A percentile compares a stretch with the other conserved stretches of the same genome.
These are phyloP conservation scores for Wickerhamomyces sp. DNA, from an alignment of 1,139 yeast species.

Conservation along the genomic window DNA sequence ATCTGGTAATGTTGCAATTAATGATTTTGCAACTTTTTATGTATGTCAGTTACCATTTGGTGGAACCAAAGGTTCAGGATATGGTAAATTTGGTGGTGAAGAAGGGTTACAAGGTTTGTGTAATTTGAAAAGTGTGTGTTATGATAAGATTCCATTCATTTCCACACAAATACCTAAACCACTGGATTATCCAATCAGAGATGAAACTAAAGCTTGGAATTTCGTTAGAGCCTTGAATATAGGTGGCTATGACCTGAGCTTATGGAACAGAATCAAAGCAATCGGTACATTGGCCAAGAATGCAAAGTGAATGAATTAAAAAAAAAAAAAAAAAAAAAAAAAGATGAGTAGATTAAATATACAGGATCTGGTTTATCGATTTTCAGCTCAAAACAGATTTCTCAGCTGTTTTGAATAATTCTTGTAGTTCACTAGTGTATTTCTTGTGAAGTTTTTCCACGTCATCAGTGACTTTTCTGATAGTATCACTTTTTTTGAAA, in stretches of 20 bases:
- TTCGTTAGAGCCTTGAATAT: constrained; percentile 77
- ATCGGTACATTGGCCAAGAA: constrained; percentile 43
- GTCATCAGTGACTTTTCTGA: constrained; percentile 48
- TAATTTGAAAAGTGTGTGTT: constrained; percentile 78
- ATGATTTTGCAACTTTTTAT: constrained; percentile 94
- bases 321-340: not conserved
- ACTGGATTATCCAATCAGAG: constrained; percentile 84
- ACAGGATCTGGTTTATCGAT: not conserved
- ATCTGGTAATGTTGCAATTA: constrained; percentile 91
- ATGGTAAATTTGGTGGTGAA: constrained; percentile 95
- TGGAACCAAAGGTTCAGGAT: constrained; percentile 88
- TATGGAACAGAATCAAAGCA: constrained; percentile 63
- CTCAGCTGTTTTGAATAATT: constrained; percentile 57
- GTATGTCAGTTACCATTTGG: constrained; percentile 97
- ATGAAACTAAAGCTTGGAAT: constrained; percentile 80
- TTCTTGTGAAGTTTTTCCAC: constrained; percentile 67
- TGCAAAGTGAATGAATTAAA: constrained; percentile 16
- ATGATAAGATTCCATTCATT: constrained; percentile 73
- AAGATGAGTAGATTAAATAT: constrained; percentile 2
- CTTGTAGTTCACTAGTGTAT: constrained; percentile 53
- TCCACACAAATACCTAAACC: constrained; percentile 83
- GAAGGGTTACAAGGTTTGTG: constrained; percentile 92
- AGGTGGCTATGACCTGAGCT: constrained; percentile 77
- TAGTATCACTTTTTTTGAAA: constrained; percentile 51
- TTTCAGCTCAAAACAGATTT: constrained; percentile 32